These are phyloP conservation scores for Magnolia changhungtana DNA, from an alignment of 164 flowering plant species.

Conservation along the genomic window DNA sequence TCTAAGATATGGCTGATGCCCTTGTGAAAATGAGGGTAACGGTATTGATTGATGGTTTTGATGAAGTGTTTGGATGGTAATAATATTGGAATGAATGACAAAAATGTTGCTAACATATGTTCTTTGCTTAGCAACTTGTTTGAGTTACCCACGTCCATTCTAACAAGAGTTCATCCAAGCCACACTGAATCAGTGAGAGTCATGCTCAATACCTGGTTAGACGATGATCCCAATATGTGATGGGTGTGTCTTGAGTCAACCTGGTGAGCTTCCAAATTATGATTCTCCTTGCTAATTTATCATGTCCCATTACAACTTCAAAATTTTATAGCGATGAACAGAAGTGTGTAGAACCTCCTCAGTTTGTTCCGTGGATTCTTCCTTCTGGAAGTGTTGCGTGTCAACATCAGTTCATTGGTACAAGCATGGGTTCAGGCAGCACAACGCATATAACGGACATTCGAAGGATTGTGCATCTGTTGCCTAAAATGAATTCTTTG, in stretches of 20 bases:
- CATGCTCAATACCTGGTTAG: slow-evolving; percentile 2
- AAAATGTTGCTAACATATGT: neutral
- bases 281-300: slow-evolving; percentile 7
- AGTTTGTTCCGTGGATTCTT: neutral
- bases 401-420: neutral
- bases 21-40: neutral
- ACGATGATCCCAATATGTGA: neutral
- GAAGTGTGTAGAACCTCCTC: neutral
- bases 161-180: neutral
- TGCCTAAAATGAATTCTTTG: neutral
- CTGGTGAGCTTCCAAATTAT: neutral
- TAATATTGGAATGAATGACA: neutral
- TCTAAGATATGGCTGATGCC: neutral
- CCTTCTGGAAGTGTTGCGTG: neutral
- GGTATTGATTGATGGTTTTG: neutral
- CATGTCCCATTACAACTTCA: neutral
- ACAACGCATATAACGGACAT: neutral
- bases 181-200: neutral
- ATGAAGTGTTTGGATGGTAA: neutral
- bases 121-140: neutral
- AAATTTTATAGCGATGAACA: neutral
- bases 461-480: neutral
- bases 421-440: slow-evolving; percentile 3
- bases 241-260: slow-evolving; percentile 3
- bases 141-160: neutral